A percentile compares a stretch with the other conserved stretches of the same genome.
These are phyloP conservation scores for Phytophthora sojae DNA, from an alignment of 352 stramenopile genomes.

Conservation along the genomic window DNA sequence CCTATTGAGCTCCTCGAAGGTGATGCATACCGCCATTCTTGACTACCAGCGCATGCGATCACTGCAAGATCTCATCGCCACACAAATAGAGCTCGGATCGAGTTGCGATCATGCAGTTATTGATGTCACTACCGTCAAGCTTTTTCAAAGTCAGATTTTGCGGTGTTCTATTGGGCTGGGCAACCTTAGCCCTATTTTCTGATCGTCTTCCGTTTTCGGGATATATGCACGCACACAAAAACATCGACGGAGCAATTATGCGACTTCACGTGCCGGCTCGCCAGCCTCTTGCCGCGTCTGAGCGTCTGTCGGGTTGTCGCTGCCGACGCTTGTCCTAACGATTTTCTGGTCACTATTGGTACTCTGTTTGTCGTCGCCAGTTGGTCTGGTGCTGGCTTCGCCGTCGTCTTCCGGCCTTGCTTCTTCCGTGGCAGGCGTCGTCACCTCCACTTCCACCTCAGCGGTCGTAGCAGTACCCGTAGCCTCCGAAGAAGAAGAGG, in stretches of 20 bases:
- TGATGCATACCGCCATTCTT: conserved; percentile 16
- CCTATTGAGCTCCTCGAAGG: background rate
- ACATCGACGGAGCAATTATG: conserved; percentile 29
- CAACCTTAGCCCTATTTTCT: conserved; percentile 31
- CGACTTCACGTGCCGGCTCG: conserved; percentile 56
- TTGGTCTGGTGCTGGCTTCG: background rate
- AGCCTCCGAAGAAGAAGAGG: background rate
- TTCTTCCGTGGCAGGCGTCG: conserved; percentile 20
- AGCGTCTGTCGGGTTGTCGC: conserved; percentile 25
- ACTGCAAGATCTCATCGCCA: conserved; percentile 17
- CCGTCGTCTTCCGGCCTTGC: conserved; percentile 29
- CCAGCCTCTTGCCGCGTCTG: conserved; percentile 54
- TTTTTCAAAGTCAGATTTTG: conserved; percentile 22
- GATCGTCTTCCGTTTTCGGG: conserved; percentile 22
- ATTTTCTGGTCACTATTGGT: conserved; percentile 30
- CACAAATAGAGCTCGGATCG: conserved; percentile 22
- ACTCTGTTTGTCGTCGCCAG: conserved; percentile 6
- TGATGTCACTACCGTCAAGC: background rate
- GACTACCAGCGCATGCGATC: conserved; percentile 3
- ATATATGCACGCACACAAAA: conserved; percentile 28
- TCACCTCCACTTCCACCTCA: conserved; percentile 4
- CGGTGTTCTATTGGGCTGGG: conserved; percentile 28
- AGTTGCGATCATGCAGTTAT: conserved; percentile 11
- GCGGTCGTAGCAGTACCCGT: conserved; percentile 7
- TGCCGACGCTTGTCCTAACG: conserved; percentile 32